These are phyloP conservation scores for Dichomitus squalens DNA, from an alignment of 1,284 basidiomycete genomes.

Conservation along the genomic window DNA sequence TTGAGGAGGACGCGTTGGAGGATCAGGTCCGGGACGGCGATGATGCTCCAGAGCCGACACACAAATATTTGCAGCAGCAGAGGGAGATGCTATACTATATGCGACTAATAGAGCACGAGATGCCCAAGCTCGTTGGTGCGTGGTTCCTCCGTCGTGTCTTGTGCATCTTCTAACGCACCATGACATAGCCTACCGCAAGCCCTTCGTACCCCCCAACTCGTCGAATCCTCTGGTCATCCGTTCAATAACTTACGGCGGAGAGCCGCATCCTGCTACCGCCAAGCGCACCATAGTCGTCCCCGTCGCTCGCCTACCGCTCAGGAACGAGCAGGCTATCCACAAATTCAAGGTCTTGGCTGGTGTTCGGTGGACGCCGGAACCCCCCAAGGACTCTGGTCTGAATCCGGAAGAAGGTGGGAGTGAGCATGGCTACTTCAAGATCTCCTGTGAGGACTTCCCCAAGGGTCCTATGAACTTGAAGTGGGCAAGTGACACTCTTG, in stretches of 20 bases:
- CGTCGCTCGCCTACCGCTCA: slow-evolving; percentile 71
- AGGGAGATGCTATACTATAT: slow-evolving; percentile 74
- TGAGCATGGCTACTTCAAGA: slow-evolving; percentile 81
- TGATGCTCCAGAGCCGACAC: slow-evolving; percentile 62
- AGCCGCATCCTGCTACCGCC: slow-evolving; percentile 66
- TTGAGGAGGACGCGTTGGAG: slow-evolving; percentile 23
- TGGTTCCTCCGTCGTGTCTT: slow-evolving; percentile 12
- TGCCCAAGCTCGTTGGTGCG: slow-evolving; percentile 81
- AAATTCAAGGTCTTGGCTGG: slow-evolving; percentile 85
- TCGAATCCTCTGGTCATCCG: slow-evolving; percentile 68
- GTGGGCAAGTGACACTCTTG: slow-evolving; percentile 81
- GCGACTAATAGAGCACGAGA: slow-evolving; percentile 82
- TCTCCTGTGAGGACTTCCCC: slow-evolving; percentile 83
- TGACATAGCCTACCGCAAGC: slow-evolving; percentile 69
- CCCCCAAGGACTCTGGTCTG: slow-evolving; percentile 69
- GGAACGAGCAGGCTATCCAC: slow-evolving; percentile 62
- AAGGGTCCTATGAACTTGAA: slow-evolving; percentile 82
- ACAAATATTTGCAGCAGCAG: slow-evolving; percentile 56
- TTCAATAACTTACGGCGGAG: slow-evolving; percentile 75
- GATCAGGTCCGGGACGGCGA: slow-evolving; percentile 18
- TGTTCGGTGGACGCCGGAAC: slow-evolving; percentile 75
- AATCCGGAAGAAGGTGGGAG: slow-evolving; percentile 43
- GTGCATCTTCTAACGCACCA: slow-evolving; percentile 8
- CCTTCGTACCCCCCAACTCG: slow-evolving; percentile 66
- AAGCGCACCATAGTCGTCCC: slow-evolving; percentile 78